Conservation (phyloP, 306 rosid species). For the Datisca glomerata region DNA sequence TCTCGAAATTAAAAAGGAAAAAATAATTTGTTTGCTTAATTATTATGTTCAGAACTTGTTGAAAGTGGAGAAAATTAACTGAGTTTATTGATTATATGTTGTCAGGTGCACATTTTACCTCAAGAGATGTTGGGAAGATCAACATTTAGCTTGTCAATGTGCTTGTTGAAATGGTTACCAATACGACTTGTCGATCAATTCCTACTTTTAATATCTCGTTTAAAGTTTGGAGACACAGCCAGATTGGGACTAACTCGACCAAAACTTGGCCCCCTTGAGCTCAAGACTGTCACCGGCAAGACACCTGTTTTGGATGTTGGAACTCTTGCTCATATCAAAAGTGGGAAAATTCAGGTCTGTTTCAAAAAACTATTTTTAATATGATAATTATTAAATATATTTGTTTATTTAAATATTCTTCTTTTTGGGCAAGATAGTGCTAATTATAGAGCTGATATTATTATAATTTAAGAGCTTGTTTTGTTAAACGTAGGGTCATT, state of each 20-base stretch:
- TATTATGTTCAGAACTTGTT: neutral
- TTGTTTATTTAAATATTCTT: too few species aligned
- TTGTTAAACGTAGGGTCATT: too few species aligned
- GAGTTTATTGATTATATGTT: neutral
- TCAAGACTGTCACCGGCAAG: constrained; percentile 63
- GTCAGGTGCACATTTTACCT: constrained; percentile 86
- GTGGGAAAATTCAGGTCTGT: constrained; percentile 64
- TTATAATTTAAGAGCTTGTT: too few species aligned
- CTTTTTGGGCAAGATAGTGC: too few species aligned
- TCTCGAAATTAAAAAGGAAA: too few species aligned
- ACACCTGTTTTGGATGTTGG: constrained; percentile 97
- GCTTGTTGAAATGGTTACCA: constrained; percentile 78
- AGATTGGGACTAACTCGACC: constrained; percentile 70
- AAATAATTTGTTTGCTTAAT: too few species aligned
- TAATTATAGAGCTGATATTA: too few species aligned
- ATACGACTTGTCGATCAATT: constrained; percentile 63
- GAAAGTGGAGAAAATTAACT: neutral
- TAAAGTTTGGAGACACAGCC: constrained; percentile 86
- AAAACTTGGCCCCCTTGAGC: constrained; percentile 67
- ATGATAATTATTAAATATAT: neutral
- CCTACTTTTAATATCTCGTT: constrained; percentile 56
- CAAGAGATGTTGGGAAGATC: constrained; percentile 89
- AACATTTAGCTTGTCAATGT: constrained; percentile 88
- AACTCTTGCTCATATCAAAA: constrained; percentile 60
- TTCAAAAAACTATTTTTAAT: neutral